Base-by-base conservation (phyloP, 495 filamentous ascomycete genomes). In the Xylaria venustula region DNA sequence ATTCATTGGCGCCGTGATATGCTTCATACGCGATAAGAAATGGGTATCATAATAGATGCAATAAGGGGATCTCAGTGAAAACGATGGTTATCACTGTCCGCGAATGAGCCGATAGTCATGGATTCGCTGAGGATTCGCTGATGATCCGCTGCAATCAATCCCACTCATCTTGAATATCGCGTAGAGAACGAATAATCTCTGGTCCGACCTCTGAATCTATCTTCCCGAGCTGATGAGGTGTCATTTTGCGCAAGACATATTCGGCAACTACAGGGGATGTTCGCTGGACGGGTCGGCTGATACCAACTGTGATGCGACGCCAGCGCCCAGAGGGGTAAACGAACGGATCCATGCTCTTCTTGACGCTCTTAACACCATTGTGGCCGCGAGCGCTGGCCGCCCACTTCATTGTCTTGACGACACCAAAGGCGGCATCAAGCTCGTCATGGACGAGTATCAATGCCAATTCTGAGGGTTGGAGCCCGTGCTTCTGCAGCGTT, bases 381-480 rank as follows among this genome's bases (percentile, higher is more conserved):
- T 96, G 92, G 0, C 92, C 92, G 15, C 83, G 79, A 36, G 85
- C 71, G 73, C 88, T 91, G 78, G 72, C 69, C 72, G 87, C 47
- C 83, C 84, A 76, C 44, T 64, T 47, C 70, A 78, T 64, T 72
- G 85, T 40, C 41, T 78, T 87, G 5, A 95, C 77, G 37, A 80
- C 82, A 1, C 91, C 90, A 11, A 90, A 64, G 23, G 79, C 74
- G 45, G 80, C 79, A 68, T 96, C 91, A 8, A 96, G 73, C 67
- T 96, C 92, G 67, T 96, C 92, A 73, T 96, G 90, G 26, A 96
- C 75, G 2, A 96, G 74, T 2, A 95, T 84, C 15, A 96, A 74
- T 0, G 70, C 71, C 0, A 83, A 65, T 23, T 82, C 76, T 0
- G 58, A 34, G 7, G 77, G 63, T 0, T 62, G 42, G 34, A 71